Base-by-base conservation (phyloP, 495 filamentous ascomycete genomes). In the Hypoxylon cercidicola region DNA sequence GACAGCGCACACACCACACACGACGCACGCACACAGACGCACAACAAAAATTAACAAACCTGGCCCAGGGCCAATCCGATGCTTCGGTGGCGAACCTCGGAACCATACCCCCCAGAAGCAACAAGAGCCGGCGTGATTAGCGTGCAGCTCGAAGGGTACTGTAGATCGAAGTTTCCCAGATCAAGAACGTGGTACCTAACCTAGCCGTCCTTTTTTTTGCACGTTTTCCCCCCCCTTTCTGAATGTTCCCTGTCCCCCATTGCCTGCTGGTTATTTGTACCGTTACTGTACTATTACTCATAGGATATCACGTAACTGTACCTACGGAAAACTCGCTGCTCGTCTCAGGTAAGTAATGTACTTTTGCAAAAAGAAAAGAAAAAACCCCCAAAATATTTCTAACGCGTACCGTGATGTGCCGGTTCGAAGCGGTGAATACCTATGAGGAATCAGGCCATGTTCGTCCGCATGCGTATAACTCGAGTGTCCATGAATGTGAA, bases 1-100 rank as follows among this genome's bases (percentile, higher is more conserved):
- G 68, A 71, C 71, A 71, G 68, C 71, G 68, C 71, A 73, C 69
- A 73, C 68, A 60, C 70, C 64, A 68, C 59, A 67, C 64, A 40
- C 23, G 10, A 53, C 56, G 41, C 53, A 49, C 37, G 41, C 63
- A 62, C 60, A 54, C 53, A 58, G 47, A 62, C 64, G 44, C 54
- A 68, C 58, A 57, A 47, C 61, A 48, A 67, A 53, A 54, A 55
- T 54, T 35, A 20, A 55, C 55, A 54, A 63, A 54, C 59, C 34
- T 51, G 55, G 39, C 45, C 34, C 3, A 53, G 40, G 41, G 45
- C 65, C 65, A 68, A 68, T 68, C 59, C 60, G 20, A 37, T 50
- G 44, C 43, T 30, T 68, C 55, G 60, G 65, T 68, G 65, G 65
- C 65, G 60, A 68, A 63, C 59, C 59, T 68, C 59, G 60, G 55